Conservation (phyloP, 345 rosid species). For the Brassica napus region Da-Ae NC_063445.1:7452501-7453000, state of each 20-base stretch:
- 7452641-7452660: background rate
- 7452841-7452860: constrained; percentile 78
- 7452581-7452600: background rate
- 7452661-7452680: background rate
- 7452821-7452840: constrained; percentile 81
- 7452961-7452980: constrained; percentile 93
- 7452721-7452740: constrained; percentile 19
- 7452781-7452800: constrained; percentile 66
- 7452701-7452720: constrained; percentile 11
- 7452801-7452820: constrained; percentile 69
- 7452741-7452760: constrained; percentile 80
- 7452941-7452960: constrained; percentile 85
- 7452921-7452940: constrained; percentile 76
- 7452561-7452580: too few relatives aligned
- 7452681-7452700: constrained; percentile 6
- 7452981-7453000: constrained; percentile 99
- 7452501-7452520: background rate
- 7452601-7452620: background rate
- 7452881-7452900: constrained; percentile 21
- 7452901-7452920: constrained; percentile 38
- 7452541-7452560: background rate
- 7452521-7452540: background rate
- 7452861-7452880: constrained; percentile 74
- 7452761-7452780: constrained; percentile 91
- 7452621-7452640: background rate